Evolutionary conservation across 768 basidiomycete species (phyloP).

Genomic region (Suillus ampliporus): DNA sequence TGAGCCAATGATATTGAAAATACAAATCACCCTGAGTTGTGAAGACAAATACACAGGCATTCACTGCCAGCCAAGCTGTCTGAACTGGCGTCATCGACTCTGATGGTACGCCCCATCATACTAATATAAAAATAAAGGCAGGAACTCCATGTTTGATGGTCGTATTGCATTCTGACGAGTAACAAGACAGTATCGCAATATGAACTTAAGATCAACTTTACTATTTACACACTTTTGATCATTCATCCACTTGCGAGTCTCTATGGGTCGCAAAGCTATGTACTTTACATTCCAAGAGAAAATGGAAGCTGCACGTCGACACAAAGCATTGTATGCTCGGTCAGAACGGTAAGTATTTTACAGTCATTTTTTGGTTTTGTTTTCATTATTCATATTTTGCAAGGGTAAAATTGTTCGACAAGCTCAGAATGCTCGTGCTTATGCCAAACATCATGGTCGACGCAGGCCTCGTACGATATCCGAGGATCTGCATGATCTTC

Average conservation of each 20-base stretch:
- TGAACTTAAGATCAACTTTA: background rate
- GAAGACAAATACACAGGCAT: background rate
- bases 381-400: background rate
- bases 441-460: background rate
- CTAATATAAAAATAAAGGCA: background rate
- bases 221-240: background rate
- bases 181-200: background rate
- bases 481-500: too few species aligned
- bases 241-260: too few species aligned
- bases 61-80: background rate
- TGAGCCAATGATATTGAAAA: background rate
- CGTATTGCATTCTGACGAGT: background rate
- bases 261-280: background rate
- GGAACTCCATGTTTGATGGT: background rate
- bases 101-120: background rate
- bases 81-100: background rate
- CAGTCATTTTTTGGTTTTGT: too few species aligned
- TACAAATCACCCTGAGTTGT: background rate
- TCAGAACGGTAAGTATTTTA: too few species aligned
- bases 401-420: background rate
- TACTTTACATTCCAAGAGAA: background rate
- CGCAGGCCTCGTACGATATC: background rate
- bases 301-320: background rate
- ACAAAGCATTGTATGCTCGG: background rate
- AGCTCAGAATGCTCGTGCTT: conserved; percentile 5